Evolutionary conservation across 306 rosid species (phyloP).

Genomic region (Ochetophila trinervis): DNA sequence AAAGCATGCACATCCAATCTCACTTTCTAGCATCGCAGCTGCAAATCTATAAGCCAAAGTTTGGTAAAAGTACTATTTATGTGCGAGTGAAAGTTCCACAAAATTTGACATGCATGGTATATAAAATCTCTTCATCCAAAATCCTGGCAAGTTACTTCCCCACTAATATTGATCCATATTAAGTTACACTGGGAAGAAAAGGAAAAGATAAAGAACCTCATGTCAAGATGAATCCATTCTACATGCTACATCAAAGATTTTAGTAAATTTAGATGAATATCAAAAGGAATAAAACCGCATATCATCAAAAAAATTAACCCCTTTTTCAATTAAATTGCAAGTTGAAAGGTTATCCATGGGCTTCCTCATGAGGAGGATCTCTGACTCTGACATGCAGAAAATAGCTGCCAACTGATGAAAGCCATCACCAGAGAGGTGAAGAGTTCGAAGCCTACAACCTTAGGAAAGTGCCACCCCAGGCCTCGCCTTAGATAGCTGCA

Average conservation of each 20-base stretch:
- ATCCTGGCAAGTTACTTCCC: slow-evolving; percentile 9
- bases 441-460: slow-evolving; percentile 92
- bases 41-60: not conserved
- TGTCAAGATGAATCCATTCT: slow-evolving; percentile 3
- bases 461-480: slow-evolving; percentile 85
- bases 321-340: not conserved
- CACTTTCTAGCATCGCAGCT: no score
- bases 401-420: slow-evolving; percentile 86
- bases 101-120: not conserved
- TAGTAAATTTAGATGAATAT: not conserved
- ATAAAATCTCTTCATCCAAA: slow-evolving; percentile 9
- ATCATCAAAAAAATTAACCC: slow-evolving; percentile 2
- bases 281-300: not conserved
- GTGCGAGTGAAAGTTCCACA: not conserved
- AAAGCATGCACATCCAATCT: no score
- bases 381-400: slow-evolving; percentile 92
- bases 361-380: slow-evolving; percentile 67
- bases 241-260: slow-evolving; percentile 5
- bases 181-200: not conserved
- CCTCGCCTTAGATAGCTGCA: slow-evolving; percentile 91
- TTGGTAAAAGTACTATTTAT: not conserved
- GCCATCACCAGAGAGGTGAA: slow-evolving; percentile 87
- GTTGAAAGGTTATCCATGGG: not conserved
- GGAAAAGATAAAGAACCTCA: not conserved
- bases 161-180: slow-evolving; percentile 4